Evolutionary conservation across 768 basidiomycete genomes (phyloP), one percentile per base, ranked within the genome.

Genomic region (Boletus eberwhitei): DNA sequence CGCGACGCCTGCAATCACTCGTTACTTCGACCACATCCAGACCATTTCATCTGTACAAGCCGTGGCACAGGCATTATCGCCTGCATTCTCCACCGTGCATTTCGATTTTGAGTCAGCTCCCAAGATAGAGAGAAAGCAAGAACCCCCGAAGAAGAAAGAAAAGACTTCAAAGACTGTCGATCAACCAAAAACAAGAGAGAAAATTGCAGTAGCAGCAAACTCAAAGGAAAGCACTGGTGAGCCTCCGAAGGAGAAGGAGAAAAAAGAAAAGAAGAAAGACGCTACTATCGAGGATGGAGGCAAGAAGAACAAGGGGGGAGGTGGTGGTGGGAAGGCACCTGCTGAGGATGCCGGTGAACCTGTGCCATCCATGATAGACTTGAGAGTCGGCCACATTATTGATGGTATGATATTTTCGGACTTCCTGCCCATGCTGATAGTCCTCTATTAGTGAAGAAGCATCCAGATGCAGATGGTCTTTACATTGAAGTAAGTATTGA

Each of bases 21-120:
- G 97, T 42, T 98, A 96, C 78, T 96, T 98, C 68, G 89, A 95
- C 72, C 93, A 98, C 72, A 81, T 99, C 54, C 96, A 98, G 74
- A 79, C 83, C 43, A 77, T 77, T 21, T 77, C 86, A 7, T 70
- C 79, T 16, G 84, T 97, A 38, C 78, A 82, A 24, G 74, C 77
- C 42, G 79, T 83, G 3, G 82, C 85, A 7, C 75, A 76, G 41
- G 65, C 77, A 1, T 73, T 81, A 29, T 71, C 78, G 2, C 77
- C 82, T 31, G 75, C 80, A 4, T 87, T 86, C 63, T 71, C 77
- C 14, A 55, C 77, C 5, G 77, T 97, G 14, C 46, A 73, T 1
- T 84, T 98, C 60, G 87, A 96, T 66, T 72, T 95, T 24, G 81
- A 84, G 22, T 79, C 83, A 55, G 85, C 93, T 19, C 93, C 96